Conservation (phyloP, 164 flowering plant species). For the Paratinospora sagittata region DNA sequence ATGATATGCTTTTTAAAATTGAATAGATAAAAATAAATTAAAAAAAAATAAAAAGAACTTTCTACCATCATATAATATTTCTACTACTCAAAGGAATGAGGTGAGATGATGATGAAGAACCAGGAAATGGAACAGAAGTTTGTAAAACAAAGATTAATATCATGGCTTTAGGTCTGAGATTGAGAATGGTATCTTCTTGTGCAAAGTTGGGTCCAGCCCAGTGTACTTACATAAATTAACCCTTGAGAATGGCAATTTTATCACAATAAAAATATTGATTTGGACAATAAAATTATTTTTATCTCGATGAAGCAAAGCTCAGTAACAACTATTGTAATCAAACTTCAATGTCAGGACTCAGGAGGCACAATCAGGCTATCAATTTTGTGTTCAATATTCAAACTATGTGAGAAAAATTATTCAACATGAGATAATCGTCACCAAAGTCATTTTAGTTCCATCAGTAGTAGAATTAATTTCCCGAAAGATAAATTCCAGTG, state of each 20-base stretch:
- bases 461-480: not conserved
- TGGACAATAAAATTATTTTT: not conserved
- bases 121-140: too few species aligned
- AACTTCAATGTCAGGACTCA: not conserved
- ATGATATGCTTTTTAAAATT: not conserved
- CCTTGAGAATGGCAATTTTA: not conserved
- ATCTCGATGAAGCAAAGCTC: not conserved
- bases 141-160: not conserved
- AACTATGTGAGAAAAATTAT: not conserved
- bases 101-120: too few species aligned
- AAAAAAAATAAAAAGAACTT: not conserved
- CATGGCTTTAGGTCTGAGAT: not conserved
- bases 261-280: not conserved
- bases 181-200: not conserved
- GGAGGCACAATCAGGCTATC: not conserved
- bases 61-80: not conserved
- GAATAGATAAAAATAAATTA: not conserved
- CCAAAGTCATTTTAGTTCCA: not conserved
- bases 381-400: not conserved
- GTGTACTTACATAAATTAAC: not conserved
- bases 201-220: not conserved
- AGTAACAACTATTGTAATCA: not conserved
- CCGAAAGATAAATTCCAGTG: not conserved
- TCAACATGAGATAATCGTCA: not conserved
- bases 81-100: too few species aligned